Evolutionary conservation across 1,284 basidiomycete species (phyloP).

Genomic region (Ceratobasidium theobromae): DNA sequence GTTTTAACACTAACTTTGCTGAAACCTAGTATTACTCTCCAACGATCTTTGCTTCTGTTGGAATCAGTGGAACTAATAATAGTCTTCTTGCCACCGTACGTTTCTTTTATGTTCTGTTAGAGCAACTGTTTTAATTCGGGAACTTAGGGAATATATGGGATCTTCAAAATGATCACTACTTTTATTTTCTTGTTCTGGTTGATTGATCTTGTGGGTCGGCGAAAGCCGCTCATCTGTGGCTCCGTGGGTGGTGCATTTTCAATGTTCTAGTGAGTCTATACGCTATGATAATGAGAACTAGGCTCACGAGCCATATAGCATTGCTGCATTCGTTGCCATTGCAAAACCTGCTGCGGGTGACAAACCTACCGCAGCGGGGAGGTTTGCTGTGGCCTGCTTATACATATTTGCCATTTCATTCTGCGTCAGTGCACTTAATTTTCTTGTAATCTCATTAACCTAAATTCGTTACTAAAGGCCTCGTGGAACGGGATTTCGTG

Average conservation of each 20-base stretch:
- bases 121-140: not conserved
- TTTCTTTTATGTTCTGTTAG: not conserved
- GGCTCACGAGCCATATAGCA: not conserved
- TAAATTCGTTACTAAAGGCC: conserved; percentile 34
- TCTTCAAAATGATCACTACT: conserved; percentile 45
- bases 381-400: conserved; percentile 41
- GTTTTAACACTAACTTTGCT: conserved; percentile 7
- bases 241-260: conserved; percentile 47
- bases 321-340: conserved; percentile 21
- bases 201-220: conserved; percentile 46
- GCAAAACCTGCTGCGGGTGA: conserved; percentile 8
- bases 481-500: conserved; percentile 39
- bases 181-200: conserved; percentile 23
- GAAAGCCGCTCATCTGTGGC: conserved; percentile 49
- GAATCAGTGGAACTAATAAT: conserved; percentile 46
- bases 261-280: conserved; percentile 41
- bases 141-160: conserved; percentile 47
- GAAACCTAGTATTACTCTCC: conserved; percentile 46
- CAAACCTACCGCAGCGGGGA: conserved; percentile 25
- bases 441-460: not conserved
- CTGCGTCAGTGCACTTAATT: conserved; percentile 35
- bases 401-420: conserved; percentile 44
- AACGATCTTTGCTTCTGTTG: conserved; percentile 49
- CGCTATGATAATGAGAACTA: not conserved
- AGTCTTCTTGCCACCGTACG: conserved; percentile 47